phyloP scores from a whole-genome alignment of 2,329 filamentous ascomycete genomes.

The Neocatenulostroma microsporum region DNA sequence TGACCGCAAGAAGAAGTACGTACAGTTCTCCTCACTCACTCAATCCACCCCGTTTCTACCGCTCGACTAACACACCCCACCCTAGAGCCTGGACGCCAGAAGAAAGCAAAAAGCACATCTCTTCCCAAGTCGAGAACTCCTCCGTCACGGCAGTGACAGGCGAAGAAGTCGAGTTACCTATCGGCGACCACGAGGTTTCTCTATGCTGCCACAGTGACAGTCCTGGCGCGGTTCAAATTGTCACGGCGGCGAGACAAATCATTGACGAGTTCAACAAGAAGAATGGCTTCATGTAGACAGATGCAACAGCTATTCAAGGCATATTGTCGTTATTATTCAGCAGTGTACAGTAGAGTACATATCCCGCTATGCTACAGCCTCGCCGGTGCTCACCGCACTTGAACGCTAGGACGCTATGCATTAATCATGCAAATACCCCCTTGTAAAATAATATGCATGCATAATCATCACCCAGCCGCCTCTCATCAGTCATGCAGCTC shows the following conservation, averaged over 20 bases:
- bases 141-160: conserved; percentile 36
- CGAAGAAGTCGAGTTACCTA: conserved; percentile 34
- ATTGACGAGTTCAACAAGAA: conserved; percentile 35
- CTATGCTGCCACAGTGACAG: conserved; percentile 41
- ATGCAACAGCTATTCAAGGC: no score
- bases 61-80: no score
- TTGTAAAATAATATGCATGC: no score
- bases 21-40: no score
- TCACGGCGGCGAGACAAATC: conserved; percentile 36
- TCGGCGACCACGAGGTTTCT: conserved; percentile 36
- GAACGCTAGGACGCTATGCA: conserved; percentile 4
- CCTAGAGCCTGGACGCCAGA: conserved; percentile 34
- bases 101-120: conserved; percentile 36
- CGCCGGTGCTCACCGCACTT: no score
- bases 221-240: conserved; percentile 38
- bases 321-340: no score
- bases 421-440: neutral
- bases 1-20: conserved; percentile 49
- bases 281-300: no score
- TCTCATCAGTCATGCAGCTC: no score
- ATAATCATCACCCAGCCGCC: neutral
- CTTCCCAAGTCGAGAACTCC: conserved; percentile 33
- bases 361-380: no score
- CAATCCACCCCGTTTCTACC: no score
- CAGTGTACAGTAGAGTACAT: no score